These are phyloP conservation scores for Trichocomaceae sp. DNA, from an alignment of 2,329 filamentous ascomycete species.

Conservation along the genomic window DNA sequence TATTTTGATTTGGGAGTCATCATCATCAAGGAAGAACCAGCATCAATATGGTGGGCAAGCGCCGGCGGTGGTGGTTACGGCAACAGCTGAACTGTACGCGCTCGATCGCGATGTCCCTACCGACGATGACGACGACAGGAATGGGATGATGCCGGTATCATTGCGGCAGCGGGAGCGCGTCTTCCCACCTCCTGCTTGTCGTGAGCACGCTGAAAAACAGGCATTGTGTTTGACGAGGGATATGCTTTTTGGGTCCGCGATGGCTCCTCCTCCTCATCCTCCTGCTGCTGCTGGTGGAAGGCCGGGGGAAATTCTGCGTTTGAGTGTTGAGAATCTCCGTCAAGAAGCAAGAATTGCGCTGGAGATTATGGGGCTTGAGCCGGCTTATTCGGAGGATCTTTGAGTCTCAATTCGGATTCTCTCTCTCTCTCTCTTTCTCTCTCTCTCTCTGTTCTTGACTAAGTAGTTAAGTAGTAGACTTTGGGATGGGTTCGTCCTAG, in stretches of 20 bases:
- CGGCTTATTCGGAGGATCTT: not conserved
- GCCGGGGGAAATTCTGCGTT: not conserved
- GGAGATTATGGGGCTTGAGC: not conserved
- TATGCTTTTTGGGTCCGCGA: not conserved
- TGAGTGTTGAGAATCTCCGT: not conserved
- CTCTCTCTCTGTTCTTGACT: too few relatives aligned
- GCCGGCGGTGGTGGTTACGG: not conserved
- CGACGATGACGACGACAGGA: not conserved
- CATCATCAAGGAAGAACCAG: too few relatives aligned
- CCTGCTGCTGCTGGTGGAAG: too few relatives aligned
- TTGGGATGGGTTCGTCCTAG: too few relatives aligned
- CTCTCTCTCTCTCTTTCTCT: too few relatives aligned
- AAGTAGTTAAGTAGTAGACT: too few relatives aligned
- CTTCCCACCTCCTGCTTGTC: not conserved
- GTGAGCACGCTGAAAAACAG: not conserved
- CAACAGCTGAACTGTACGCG: not conserved
- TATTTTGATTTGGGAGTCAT: not conserved
- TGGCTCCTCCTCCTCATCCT: too few relatives aligned
- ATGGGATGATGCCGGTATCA: not conserved
- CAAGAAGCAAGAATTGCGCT: not conserved
- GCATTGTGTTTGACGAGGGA: not conserved
- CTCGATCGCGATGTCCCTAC: not conserved
- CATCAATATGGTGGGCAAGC: too few relatives aligned
- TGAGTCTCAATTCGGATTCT: too few relatives aligned
- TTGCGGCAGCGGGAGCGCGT: not conserved